Evolutionary conservation across 306 rosid species (phyloP).

Genomic region (Myrica gale): DNA sequence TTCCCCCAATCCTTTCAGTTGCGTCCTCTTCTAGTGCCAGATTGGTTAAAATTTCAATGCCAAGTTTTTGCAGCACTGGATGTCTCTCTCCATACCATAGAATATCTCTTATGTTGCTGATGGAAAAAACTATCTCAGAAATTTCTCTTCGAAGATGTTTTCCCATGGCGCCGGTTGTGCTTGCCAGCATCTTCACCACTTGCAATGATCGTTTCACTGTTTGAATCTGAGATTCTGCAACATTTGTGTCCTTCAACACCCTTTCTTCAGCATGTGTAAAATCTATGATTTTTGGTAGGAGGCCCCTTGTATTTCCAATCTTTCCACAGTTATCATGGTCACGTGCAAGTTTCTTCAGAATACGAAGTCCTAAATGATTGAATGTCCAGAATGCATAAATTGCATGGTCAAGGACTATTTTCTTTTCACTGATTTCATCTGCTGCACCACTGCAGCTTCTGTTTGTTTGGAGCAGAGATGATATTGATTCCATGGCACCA

Average conservation of each 20-base stretch:
- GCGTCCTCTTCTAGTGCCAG: constrained; percentile 80
- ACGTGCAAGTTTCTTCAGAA: constrained; percentile 74
- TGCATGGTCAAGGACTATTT: constrained; percentile 45
- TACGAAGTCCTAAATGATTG: constrained; percentile 72
- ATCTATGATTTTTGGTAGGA: constrained; percentile 78
- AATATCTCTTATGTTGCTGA: constrained; percentile 79
- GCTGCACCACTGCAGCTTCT: constrained; percentile 57
- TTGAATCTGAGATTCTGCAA: constrained; percentile 48
- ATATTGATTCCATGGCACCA: constrained; percentile 93
- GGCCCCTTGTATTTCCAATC: constrained; percentile 87
- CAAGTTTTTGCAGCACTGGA: constrained; percentile 66
- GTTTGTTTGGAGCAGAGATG: constrained; percentile 68
- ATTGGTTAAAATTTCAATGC: constrained; percentile 69
- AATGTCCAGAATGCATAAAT: constrained; percentile 72
- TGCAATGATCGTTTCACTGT: constrained; percentile 75
- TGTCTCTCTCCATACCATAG: constrained; percentile 65
- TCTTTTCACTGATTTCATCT: constrained; percentile 78
- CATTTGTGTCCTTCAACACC: constrained; percentile 53
- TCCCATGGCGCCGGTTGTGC: constrained; percentile 52
- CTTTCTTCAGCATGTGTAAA: constrained; percentile 72
- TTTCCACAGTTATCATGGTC: constrained; percentile 90
- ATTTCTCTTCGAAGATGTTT: constrained; percentile 67
- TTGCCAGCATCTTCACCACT: constrained; percentile 80
- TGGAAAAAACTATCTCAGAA: constrained; percentile 77
- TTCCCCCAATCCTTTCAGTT: constrained; percentile 70